Evolutionary conservation across 2,329 filamentous ascomycete genomes (phyloP).

Genomic region (Nakataea oryzae): DNA sequence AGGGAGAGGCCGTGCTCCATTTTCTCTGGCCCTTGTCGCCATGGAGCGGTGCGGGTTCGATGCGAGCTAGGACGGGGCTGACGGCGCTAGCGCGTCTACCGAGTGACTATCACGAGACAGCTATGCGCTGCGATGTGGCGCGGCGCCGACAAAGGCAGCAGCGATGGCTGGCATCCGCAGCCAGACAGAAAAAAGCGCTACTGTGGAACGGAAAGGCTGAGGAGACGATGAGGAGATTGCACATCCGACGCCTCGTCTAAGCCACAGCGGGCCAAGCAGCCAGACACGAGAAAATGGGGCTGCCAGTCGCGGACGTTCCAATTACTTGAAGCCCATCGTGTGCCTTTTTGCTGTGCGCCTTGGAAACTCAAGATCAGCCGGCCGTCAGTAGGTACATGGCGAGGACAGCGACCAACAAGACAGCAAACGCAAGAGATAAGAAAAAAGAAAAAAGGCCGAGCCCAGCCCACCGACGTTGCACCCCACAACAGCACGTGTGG

Average conservation of each 20-base stretch:
- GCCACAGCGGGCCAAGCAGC: not conserved
- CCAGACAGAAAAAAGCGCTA: not conserved
- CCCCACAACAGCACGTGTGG: not conserved
- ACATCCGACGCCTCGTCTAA: not conserved
- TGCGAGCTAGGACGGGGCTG: too few species aligned
- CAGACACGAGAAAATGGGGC: not conserved
- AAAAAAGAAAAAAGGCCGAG: not conserved
- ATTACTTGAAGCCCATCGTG: too few species aligned
- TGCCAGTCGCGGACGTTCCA: too few species aligned
- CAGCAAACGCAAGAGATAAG: not conserved
- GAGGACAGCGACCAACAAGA: not conserved
- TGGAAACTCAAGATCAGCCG: not conserved
- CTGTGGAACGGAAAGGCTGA: too few species aligned
- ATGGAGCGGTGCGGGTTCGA: too few species aligned
- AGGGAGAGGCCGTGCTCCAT: not conserved
- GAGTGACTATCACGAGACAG: not conserved
- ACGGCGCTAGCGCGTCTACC: not conserved
- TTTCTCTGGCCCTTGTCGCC: too few species aligned
- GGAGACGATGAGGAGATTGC: not conserved
- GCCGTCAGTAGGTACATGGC: too few species aligned
- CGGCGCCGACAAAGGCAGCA: not conserved
- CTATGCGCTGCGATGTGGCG: not conserved
- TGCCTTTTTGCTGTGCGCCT: not conserved
- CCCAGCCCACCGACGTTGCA: not conserved
- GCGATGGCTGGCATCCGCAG: not conserved